These are phyloP conservation scores for apple (Malus domestica) DNA, from an alignment of 306 rosid species.

Conservation along the genomic window ASM211411v1 NC_041799.1:7117501-7118000, in stretches of 20 bases:
- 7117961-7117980: accelerated
- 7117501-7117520: not conserved
- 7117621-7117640: not conserved
- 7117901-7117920: not conserved
- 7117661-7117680: not conserved
- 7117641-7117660: not conserved
- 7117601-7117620: not conserved
- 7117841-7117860: slow-evolving; percentile 11
- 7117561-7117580: not conserved
- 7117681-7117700: not conserved
- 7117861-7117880: not conserved
- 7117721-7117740: too few species aligned
- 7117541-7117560: not conserved
- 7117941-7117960: not conserved
- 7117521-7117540: not conserved
- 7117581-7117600: not conserved
- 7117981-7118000: too few species aligned
- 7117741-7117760: too few species aligned
- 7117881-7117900: not conserved
- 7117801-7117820: not conserved
- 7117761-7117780: too few species aligned
- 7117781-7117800: too few species aligned
- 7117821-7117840: not conserved
- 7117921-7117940: not conserved
- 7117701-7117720: not conserved